Evolutionary conservation across 2,329 filamentous ascomycete genomes (phyloP).

Genomic region (Dendryphion nanum): DNA sequence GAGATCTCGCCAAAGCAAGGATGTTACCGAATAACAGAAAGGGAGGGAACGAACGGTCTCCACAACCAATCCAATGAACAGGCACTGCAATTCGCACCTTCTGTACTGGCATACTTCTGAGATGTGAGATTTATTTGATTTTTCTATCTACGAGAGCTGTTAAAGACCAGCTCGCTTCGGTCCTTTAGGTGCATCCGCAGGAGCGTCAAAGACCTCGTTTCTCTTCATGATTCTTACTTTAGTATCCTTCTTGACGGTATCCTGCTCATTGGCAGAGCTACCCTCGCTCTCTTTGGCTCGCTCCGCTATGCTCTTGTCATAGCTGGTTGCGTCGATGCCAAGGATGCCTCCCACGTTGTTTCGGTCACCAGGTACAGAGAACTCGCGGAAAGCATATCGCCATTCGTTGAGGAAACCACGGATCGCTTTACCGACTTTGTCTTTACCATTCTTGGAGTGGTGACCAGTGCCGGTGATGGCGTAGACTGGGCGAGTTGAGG

Average conservation of each 20-base stretch:
- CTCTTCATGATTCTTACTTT: slow-evolving; percentile 40
- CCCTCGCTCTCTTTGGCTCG: slow-evolving; percentile 34
- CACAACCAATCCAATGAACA: no score
- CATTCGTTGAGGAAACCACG: slow-evolving; percentile 90
- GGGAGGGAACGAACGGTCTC: no score
- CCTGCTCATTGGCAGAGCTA: slow-evolving; percentile 15
- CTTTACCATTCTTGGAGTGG: slow-evolving; percentile 97
- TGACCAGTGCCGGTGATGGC: slow-evolving; percentile 96
- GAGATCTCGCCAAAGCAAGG: no score
- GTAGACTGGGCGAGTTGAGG: slow-evolving; percentile 73
- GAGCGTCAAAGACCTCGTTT: slow-evolving; percentile 35
- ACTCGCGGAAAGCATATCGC: slow-evolving; percentile 94
- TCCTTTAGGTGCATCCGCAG: slow-evolving; percentile 38
- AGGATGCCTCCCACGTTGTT: slow-evolving; percentile 71
- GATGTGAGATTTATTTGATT: no score
- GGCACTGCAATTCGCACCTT: no score
- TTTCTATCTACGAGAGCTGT: slow-evolving; percentile 19
- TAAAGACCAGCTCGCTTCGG: slow-evolving; percentile 30
- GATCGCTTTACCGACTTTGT: slow-evolving; percentile 95
- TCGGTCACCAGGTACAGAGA: slow-evolving; percentile 92
- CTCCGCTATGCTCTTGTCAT: slow-evolving; percentile 47
- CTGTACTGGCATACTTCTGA: no score
- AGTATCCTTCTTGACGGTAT: slow-evolving; percentile 28
- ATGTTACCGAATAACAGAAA: no score
- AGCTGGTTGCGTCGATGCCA: slow-evolving; percentile 62